Evolutionary conservation across 192 early-diverging fungal species (phyloP).

Genomic region (Coemansia sp.): DNA sequence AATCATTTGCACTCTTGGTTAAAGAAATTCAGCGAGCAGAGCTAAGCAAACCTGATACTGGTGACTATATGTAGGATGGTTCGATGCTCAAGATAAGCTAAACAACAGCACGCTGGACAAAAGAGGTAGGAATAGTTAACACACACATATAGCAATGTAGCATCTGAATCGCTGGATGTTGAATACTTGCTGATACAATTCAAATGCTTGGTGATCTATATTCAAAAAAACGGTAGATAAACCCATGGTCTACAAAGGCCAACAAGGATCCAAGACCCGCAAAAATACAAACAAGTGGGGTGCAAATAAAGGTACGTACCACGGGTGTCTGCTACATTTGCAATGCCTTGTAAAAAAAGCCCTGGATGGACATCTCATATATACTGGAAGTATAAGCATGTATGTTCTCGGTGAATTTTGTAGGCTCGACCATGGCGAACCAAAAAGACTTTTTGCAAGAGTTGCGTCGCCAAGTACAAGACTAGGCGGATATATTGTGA

Average conservation of each 20-base stretch:
- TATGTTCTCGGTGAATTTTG: neutral
- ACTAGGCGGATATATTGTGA: neutral
- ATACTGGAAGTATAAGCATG: neutral
- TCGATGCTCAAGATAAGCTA: slow-evolving; percentile 42
- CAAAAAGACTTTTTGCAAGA: slow-evolving; percentile 51
- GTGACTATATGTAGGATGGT: slow-evolving; percentile 28
- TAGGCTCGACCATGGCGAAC: slow-evolving; percentile 52
- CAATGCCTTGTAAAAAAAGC: neutral
- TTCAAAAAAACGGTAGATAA: slow-evolving; percentile 27
- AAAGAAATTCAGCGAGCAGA: too few species aligned
- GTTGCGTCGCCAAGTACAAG: slow-evolving; percentile 39
- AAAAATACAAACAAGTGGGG: slow-evolving; percentile 23
- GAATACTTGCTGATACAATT: too few species aligned
- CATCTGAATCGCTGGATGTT: neutral
- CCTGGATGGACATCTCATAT: neutral
- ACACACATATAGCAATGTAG: neutral
- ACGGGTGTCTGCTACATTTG: neutral
- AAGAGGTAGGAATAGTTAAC: slow-evolving; percentile 2
- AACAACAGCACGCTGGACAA: slow-evolving; percentile 8
- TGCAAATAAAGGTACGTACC: slow-evolving; percentile 28
- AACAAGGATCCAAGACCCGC: neutral
- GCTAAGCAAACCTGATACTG: neutral
- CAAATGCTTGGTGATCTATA: neutral
- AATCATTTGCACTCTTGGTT: too few species aligned
- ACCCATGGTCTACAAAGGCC: slow-evolving; percentile 29